Evolutionary conservation across 2,329 filamentous ascomycete species (phyloP).

Genomic region (Paecilomyces sp.): DNA sequence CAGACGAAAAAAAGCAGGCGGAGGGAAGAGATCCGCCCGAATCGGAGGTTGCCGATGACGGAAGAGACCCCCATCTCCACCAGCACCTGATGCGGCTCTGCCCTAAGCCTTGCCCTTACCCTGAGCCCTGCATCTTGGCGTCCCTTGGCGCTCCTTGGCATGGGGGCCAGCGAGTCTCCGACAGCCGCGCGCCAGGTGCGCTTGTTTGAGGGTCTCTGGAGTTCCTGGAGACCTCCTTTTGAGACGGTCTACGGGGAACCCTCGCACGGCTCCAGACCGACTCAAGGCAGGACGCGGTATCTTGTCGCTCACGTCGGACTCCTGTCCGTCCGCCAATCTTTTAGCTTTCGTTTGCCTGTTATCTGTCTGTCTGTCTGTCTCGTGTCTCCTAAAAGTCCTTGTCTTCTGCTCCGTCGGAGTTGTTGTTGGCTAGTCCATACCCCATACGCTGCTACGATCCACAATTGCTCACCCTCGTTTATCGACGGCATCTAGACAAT

Average conservation of each 20-base stretch:
- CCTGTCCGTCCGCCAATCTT: not conserved
- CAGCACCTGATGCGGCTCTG: not conserved
- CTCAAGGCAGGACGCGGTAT: slow-evolving; percentile 2
- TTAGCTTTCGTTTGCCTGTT: not conserved
- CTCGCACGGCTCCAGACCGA: slow-evolving; percentile 2
- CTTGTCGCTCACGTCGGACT: not conserved
- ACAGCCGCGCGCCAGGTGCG: slow-evolving; percentile 33
- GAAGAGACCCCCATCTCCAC: not conserved
- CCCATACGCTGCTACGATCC: not conserved
- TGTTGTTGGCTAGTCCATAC: not conserved
- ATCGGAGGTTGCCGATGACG: not conserved
- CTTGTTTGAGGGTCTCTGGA: slow-evolving; percentile 20
- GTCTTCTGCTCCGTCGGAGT: not conserved
- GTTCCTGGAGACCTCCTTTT: slow-evolving; percentile 22
- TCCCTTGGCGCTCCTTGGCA: not conserved
- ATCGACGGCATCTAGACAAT: not conserved
- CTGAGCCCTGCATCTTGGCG: not conserved
- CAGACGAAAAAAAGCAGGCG: not conserved
- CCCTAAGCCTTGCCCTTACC: not conserved
- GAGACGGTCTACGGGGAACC: slow-evolving; percentile 18
- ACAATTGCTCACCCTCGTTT: not conserved
- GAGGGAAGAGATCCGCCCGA: not conserved
- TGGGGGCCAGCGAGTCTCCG: slow-evolving; percentile 1
- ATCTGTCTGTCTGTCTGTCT: not conserved
- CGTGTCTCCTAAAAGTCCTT: not conserved